Evolutionary conservation across 768 basidiomycete species (phyloP).

Genomic region (Suillus subluteus): DNA sequence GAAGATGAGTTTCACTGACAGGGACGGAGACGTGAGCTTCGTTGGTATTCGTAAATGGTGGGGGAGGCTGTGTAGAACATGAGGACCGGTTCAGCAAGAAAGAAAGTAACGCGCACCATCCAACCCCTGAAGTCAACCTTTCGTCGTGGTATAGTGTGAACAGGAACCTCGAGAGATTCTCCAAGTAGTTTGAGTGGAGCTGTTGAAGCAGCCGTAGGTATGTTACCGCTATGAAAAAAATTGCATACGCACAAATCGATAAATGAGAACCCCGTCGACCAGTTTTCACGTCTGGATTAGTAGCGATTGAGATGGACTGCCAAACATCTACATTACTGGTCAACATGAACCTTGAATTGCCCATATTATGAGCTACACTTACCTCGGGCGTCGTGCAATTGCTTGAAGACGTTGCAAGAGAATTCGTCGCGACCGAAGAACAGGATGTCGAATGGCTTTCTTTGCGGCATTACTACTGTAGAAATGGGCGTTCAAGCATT

Average conservation of each 20-base stretch:
- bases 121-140: slow-evolving; percentile 66
- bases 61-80: slow-evolving; percentile 46
- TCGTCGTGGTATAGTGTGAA: slow-evolving; percentile 62
- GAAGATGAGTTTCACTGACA: slow-evolving; percentile 48
- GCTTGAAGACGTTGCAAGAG: slow-evolving; percentile 72
- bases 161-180: slow-evolving; percentile 52
- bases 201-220: slow-evolving; percentile 30
- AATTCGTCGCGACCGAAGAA: slow-evolving; percentile 92
- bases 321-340: slow-evolving; percentile 66
- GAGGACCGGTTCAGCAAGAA: neutral
- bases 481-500: neutral
- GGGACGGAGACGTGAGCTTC: slow-evolving; percentile 15
- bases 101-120: slow-evolving; percentile 47
- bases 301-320: slow-evolving; percentile 67
- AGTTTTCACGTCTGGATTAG: slow-evolving; percentile 66
- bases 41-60: slow-evolving; percentile 32
- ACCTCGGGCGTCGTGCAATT: slow-evolving; percentile 69
- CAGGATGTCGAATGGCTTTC: slow-evolving; percentile 67
- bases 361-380: slow-evolving; percentile 20
- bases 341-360: slow-evolving; percentile 15
- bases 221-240: neutral
- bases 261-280: slow-evolving; percentile 64
- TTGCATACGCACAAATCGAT: slow-evolving; percentile 50
- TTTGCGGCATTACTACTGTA: neutral
- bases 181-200: slow-evolving; percentile 74